Base-by-base conservation (phyloP, 2,329 filamentous ascomycete genomes). In the Aureobasidium sp. region DNA sequence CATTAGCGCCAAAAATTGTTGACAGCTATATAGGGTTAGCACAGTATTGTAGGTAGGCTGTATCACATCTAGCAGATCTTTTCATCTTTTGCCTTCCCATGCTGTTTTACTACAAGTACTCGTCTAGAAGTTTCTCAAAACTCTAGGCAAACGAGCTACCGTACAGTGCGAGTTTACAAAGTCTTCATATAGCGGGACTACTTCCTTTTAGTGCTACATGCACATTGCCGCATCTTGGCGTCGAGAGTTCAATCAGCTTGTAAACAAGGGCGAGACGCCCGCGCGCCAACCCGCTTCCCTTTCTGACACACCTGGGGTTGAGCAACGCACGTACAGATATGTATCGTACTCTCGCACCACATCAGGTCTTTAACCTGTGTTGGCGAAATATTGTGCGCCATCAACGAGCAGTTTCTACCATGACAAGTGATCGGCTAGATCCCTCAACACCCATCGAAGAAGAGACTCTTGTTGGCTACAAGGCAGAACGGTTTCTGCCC, bases 401-500 rank as follows among this genome's bases (percentile, higher is more conserved):
- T 34, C 17, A 17, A 30, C 42, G 42, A 8, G 29, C 42, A 24
- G 29, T 35, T 14, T 35, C 17, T 35, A 21, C 19, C 42, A 34
- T 45, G 42, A 45, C 29, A 14, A 35, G 27, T 45, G 19, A 24
- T 19, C 29, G 29, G 17, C 42, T 45, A 45, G 42, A 45, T 35
- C 29, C 42, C 42, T 34, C 29, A 10, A 12, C 16, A 14, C 42
- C 12, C 21, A 10, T 65, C 16, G 64, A 66, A 57, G 64, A 67
- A 56, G 63, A 66, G 45, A 62, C 41, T 2, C 3, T 64, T 1
- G 55, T n/a, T 4, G 52, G 45, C 34, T 66, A 67, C 53, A 54
- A 54, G n/a, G 34, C 61, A 4, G 60, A 69, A 5, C 53, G 64
- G 16, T 72, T 66, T 54, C 72, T 70, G 55, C 68, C 70, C 0